Evolutionary conservation across 352 stramenopile genomes (phyloP).

Genomic region (Globisporangium uncinulatum): DNA sequence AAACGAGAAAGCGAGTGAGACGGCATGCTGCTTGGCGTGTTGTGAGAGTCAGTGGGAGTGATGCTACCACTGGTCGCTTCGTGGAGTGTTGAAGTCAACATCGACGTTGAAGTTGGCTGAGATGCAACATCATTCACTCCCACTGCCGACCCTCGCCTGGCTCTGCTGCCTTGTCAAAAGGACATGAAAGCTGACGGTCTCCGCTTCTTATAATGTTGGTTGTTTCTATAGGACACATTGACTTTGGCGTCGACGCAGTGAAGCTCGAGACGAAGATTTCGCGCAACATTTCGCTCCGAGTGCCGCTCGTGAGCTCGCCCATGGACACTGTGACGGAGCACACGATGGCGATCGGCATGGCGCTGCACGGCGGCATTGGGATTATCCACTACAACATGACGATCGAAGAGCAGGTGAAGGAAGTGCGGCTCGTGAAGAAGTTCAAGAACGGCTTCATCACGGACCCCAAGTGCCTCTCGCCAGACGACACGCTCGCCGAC

Average conservation of each 20-base stretch:
- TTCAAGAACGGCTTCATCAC: slow-evolving; percentile 99
- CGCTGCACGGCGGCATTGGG: slow-evolving; percentile 97
- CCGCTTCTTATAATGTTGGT: neutral
- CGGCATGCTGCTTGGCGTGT: slow-evolving; percentile 11
- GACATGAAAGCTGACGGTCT: neutral
- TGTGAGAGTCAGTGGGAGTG: neutral
- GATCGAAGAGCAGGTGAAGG: slow-evolving; percentile 95
- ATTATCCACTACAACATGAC: slow-evolving; percentile 99
- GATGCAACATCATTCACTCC: slow-evolving; percentile 3
- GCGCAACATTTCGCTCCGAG: slow-evolving; percentile 94
- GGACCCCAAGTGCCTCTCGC: slow-evolving; percentile 95
- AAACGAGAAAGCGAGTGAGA: slow-evolving; percentile 1
- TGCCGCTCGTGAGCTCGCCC: slow-evolving; percentile 96
- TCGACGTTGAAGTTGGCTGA: slow-evolving; percentile 17
- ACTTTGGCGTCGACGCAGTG: slow-evolving; percentile 92
- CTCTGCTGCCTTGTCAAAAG: neutral
- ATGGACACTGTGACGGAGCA: slow-evolving; percentile 99
- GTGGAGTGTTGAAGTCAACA: neutral
- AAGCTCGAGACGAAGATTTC: slow-evolving; percentile 93
- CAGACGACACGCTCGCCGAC: slow-evolving; percentile 94
- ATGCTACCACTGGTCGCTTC: neutral
- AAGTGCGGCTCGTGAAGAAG: slow-evolving; percentile 95
- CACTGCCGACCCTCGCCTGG: neutral
- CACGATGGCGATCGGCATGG: slow-evolving; percentile 99
- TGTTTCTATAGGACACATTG: slow-evolving; percentile 76